Evolutionary conservation across 345 rosid species (phyloP).

Genomic region (Nasturtium officinale): DNA sequence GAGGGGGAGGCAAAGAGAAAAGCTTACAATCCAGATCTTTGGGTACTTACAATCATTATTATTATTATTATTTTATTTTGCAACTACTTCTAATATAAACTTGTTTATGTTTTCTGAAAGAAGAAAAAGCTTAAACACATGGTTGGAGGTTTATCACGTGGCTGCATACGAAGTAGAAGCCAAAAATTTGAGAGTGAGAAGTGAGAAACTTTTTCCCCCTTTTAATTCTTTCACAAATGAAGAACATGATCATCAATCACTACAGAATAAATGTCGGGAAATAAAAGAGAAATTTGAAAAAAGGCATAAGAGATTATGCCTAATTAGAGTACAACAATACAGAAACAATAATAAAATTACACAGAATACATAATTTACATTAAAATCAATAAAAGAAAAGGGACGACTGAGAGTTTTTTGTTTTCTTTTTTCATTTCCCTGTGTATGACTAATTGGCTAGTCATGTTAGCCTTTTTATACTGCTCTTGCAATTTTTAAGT

Average conservation of each 20-base stretch:
- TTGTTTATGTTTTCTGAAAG: conserved; percentile 7
- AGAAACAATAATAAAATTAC: conserved; percentile 36
- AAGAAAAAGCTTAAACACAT: conserved; percentile 34
- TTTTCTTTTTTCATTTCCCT: conserved; percentile 15
- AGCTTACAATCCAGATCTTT: conserved; percentile 18
- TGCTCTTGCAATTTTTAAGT: conserved; percentile 35
- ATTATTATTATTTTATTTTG: neutral
- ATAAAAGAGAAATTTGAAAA: conserved; percentile 6
- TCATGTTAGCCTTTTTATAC: conserved; percentile 36
- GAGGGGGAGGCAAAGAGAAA: conserved; percentile 32
- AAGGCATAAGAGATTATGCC: conserved; percentile 29
- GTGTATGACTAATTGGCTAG: conserved; percentile 36
- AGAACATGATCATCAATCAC: conserved; percentile 33
- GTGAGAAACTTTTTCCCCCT: neutral
- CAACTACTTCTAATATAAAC: neutral
- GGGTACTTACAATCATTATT: conserved; percentile 29
- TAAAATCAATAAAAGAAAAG: conserved; percentile 24
- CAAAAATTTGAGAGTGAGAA: neutral
- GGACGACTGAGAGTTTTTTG: neutral
- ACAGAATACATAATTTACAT: conserved; percentile 41
- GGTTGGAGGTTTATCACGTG: conserved; percentile 37
- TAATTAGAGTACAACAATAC: conserved; percentile 32
- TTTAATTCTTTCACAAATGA: conserved; percentile 21
- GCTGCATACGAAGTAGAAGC: conserved; percentile 33
- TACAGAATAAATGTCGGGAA: conserved; percentile 14